Percentiles rank a stretch among this genome's conserved stretches.
phyloP scores from a whole-genome alignment of 768 basidiomycete species.

The Stropharia rugosoannulata region DNA sequence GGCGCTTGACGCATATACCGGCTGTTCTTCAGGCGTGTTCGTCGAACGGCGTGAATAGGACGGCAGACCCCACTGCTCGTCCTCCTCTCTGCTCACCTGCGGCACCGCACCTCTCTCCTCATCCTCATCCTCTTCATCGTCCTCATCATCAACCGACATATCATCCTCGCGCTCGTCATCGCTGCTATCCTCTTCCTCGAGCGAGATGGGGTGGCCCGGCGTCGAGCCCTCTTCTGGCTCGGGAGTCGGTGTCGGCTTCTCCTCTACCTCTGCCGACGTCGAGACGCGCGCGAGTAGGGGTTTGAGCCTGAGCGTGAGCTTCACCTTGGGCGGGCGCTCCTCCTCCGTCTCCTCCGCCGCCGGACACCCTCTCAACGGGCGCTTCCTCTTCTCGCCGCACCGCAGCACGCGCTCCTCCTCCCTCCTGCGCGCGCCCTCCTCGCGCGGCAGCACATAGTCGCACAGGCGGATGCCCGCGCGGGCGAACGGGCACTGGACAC shows the following conservation, averaged over 20 bases:
- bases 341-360: conserved; percentile 28
- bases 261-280: conserved; percentile 1
- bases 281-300: conserved; percentile 32
- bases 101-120: conserved; percentile 25
- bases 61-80: conserved; percentile 49
- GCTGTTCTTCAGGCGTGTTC: conserved; percentile 24
- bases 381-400: conserved; percentile 44
- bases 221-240: conserved; percentile 19
- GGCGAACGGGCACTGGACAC: conserved; percentile 74
- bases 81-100: conserved; percentile 24
- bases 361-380: conserved; percentile 36
- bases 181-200: conserved; percentile 38
- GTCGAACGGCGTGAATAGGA: conserved; percentile 59
- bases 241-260: no score
- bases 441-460: conserved; percentile 45
- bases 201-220: conserved; percentile 25
- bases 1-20: not conserved
- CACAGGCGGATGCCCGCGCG: conserved; percentile 71
- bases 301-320: conserved; percentile 66
- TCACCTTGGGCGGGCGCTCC: conserved; percentile 64
- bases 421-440: conserved; percentile 19
- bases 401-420: conserved; percentile 21
- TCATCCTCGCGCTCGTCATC: conserved; percentile 29
- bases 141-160: conserved; percentile 38
- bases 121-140: conserved; percentile 22